These are phyloP conservation scores for Fusarium secorum DNA, from an alignment of 2,329 filamentous ascomycete genomes.

Conservation along the genomic window DNA sequence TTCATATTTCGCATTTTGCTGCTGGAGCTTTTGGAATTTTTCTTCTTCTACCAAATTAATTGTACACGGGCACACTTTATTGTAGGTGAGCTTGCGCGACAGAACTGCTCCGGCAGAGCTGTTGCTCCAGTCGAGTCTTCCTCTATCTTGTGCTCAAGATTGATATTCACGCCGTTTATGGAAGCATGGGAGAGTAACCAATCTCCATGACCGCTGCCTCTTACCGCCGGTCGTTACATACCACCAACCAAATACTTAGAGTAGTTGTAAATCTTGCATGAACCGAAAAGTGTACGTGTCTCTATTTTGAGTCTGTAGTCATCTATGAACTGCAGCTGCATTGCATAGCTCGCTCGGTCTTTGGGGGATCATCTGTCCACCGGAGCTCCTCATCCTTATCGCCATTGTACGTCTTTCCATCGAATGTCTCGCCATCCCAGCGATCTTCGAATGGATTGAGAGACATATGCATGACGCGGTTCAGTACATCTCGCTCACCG, in stretches of 20 bases:
- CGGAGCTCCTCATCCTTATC: slow-evolving; percentile 78
- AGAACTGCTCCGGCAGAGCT: slow-evolving; percentile 48
- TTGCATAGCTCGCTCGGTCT: slow-evolving; percentile 80
- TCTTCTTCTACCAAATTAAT: slow-evolving; percentile 57
- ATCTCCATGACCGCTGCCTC: slow-evolving; percentile 70
- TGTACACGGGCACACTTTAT: slow-evolving; percentile 76
- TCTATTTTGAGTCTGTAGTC: not conserved
- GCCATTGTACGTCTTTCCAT: slow-evolving; percentile 60
- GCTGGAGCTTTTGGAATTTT: slow-evolving; percentile 29
- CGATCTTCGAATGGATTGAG: slow-evolving; percentile 83
- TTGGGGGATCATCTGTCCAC: slow-evolving; percentile 87
- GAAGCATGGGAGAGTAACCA: slow-evolving; percentile 71
- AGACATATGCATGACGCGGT: slow-evolving; percentile 81
- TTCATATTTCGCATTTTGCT: slow-evolving; percentile 34
- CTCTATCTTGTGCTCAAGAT: slow-evolving; percentile 78
- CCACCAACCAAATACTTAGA: slow-evolving; percentile 16
- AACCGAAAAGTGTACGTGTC: not conserved
- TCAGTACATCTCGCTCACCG: slow-evolving; percentile 80
- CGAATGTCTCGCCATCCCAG: slow-evolving; percentile 66
- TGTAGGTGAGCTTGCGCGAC: slow-evolving; percentile 71
- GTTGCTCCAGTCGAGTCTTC: slow-evolving; percentile 67
- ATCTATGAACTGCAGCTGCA: slow-evolving; percentile 90
- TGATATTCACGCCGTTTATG: slow-evolving; percentile 71
- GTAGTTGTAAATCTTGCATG: slow-evolving; percentile 17
- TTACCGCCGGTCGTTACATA: slow-evolving; percentile 79